Evolutionary conservation across 257 asterid species (phyloP).

Genomic region (Primulina huaijiensis): DNA sequence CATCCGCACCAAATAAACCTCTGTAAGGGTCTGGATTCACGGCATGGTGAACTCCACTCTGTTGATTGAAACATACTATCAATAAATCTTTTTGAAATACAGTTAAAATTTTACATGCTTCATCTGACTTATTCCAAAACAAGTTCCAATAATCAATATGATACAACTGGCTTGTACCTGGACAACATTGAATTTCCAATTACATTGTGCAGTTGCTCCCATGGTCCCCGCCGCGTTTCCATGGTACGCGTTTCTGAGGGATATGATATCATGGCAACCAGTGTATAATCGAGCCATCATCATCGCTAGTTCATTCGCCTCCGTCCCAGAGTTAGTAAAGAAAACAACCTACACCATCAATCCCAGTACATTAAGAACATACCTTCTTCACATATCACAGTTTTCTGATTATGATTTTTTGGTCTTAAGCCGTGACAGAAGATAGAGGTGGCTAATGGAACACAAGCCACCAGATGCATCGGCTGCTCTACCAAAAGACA

Average conservation of each 20-base stretch:
- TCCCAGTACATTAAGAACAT: background rate
- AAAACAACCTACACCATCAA: constrained; percentile 50
- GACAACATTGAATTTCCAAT: constrained; percentile 67
- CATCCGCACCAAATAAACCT: constrained; percentile 67
- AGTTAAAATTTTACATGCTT: background rate
- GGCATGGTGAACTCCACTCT: constrained; percentile 82
- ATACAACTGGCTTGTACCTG: constrained; percentile 42
- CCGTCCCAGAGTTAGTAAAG: constrained; percentile 81
- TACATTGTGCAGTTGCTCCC: constrained; percentile 71
- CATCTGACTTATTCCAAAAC: background rate
- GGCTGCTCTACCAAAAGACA: background rate
- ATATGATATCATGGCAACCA: constrained; percentile 53
- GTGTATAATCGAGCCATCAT: constrained; percentile 72
- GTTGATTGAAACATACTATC: constrained; percentile 16
- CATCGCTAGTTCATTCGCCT: constrained; percentile 74
- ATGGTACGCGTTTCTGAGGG: constrained; percentile 71
- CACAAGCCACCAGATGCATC: background rate
- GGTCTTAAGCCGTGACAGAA: background rate
- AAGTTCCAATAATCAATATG: background rate
- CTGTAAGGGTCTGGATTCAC: constrained; percentile 71
- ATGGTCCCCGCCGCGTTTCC: constrained; percentile 71
- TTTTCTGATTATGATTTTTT: background rate
- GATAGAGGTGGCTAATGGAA: background rate
- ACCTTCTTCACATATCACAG: background rate
- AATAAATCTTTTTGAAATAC: background rate